Conservation (phyloP, 306 rosid genomes). For the Gillenia trifoliata region DNA sequence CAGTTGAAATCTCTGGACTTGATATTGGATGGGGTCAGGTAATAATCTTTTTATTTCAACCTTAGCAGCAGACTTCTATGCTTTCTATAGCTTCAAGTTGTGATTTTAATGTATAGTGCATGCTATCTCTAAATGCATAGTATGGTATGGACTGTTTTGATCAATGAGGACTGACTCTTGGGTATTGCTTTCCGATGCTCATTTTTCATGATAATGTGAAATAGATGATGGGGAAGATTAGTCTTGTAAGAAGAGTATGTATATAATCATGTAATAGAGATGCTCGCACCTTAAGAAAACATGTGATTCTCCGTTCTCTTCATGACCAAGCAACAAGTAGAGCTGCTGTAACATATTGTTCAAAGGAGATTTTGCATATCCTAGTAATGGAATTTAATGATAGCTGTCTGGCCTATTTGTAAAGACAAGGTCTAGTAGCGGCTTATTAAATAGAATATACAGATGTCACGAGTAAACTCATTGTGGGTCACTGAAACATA, state of each 20-base stretch:
- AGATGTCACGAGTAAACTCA: neutral
- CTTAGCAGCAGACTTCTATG: constrained; percentile 5
- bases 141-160: neutral
- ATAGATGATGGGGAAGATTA: neutral
- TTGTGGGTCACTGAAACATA: neutral
- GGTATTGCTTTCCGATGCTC: neutral
- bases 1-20: constrained; percentile 86
- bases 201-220: neutral
- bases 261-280: neutral
- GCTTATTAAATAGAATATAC: neutral
- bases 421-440: neutral
- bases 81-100: constrained; percentile 17
- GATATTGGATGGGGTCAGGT: constrained; percentile 99
- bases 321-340: neutral
- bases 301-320: neutral
- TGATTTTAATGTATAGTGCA: neutral
- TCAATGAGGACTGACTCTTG: neutral
- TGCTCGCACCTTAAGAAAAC: neutral
- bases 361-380: neutral
- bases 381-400: neutral
- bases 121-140: neutral
- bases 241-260: neutral
- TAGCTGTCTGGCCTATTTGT: neutral
- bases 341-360: neutral
- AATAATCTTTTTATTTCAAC: constrained; percentile 16